Evolutionary conservation across 2,329 filamentous ascomycete genomes (phyloP), one percentile per base, ranked within the genome.

Genomic region (Sarocladium brachiariae): DNA sequence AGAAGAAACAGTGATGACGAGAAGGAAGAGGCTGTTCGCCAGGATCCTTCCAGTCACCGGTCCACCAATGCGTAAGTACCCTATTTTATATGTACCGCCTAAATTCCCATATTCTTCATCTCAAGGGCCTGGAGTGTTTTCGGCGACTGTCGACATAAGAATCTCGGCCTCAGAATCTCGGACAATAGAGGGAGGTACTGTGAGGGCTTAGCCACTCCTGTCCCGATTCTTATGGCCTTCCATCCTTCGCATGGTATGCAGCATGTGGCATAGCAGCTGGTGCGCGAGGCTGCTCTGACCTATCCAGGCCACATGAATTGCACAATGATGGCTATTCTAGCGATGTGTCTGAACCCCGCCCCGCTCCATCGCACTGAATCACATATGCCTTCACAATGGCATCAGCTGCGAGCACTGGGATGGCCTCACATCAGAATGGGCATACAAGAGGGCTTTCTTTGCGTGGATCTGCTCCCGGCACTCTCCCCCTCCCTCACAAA

Each of bases 1-100:
- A 81, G 91, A 57, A 86, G 91, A 57, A 95, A 95, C 64, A 97
- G 92, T 50, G 87, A 96, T 63, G 87, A 92, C 58, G 89, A 95
- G 61, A 90, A 92, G 62, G 86, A 90, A 62, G 82, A 86, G 58
- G 81, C 84, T 55, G 80, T 86, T 61, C 75, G 82, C 56, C 77
- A 85, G 64, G 77, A 85, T 59, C 76, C 81, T n/a, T 82, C 83
- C 31, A 84, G 84, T 59, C 86, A 87, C 62, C 79, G 87, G 51
- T 81, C 86, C 45, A 83, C 81, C 48, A 87, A 88, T 65, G 81
- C 84, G 89, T 93, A 81, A 83, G 89, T 90, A 43, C 3, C 21
- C 19, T 45, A 23, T 13, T 45, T 16, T 10, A n/a, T 45, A 25
- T 45, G 39, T 27, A 13, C 9, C n/a, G n/a, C n/a, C n/a, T n/a